A percentile compares a stretch with the other conserved stretches of the same genome.
These are phyloP conservation scores for Hygrocybe punicea DNA, from an alignment of 768 basidiomycete species.

Conservation along the genomic window DNA sequence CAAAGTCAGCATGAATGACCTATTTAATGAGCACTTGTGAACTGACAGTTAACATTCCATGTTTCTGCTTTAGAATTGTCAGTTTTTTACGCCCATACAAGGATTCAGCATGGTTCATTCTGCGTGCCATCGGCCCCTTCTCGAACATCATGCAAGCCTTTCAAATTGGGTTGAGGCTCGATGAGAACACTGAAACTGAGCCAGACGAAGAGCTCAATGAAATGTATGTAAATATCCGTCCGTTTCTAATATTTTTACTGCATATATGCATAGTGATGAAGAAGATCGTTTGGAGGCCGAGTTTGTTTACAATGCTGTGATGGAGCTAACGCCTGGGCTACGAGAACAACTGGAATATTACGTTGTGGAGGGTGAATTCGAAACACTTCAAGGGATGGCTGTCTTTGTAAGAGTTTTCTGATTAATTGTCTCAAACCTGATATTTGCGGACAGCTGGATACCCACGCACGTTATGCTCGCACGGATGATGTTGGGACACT, in stretches of 20 bases:
- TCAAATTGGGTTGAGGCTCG: background rate
- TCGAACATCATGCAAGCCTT: background rate
- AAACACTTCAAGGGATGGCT: background rate
- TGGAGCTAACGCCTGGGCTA: background rate
- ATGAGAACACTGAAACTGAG: background rate
- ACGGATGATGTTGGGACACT: background rate
- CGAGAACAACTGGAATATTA: background rate
- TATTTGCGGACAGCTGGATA: background rate
- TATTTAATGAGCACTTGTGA: background rate
- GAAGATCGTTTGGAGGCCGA: background rate
- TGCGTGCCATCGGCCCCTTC: background rate
- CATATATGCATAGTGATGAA: conserved; percentile 1
- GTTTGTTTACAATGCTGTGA: background rate
- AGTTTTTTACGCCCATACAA: background rate
- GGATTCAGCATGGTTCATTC: background rate
- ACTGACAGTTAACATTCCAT: background rate
- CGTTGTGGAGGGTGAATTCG: background rate
- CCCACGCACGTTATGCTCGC: background rate
- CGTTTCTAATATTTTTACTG: background rate
- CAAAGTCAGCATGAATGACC: background rate
- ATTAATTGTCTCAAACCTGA: background rate
- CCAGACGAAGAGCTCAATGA: background rate
- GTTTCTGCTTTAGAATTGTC: background rate
- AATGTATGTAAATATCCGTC: background rate
- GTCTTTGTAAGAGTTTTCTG: background rate